A percentile compares a stretch with the other conserved stretches of the same genome.
These are phyloP conservation scores for Nissolia schottii DNA, from an alignment of 306 rosid genomes.

Conservation along the genomic window DNA sequence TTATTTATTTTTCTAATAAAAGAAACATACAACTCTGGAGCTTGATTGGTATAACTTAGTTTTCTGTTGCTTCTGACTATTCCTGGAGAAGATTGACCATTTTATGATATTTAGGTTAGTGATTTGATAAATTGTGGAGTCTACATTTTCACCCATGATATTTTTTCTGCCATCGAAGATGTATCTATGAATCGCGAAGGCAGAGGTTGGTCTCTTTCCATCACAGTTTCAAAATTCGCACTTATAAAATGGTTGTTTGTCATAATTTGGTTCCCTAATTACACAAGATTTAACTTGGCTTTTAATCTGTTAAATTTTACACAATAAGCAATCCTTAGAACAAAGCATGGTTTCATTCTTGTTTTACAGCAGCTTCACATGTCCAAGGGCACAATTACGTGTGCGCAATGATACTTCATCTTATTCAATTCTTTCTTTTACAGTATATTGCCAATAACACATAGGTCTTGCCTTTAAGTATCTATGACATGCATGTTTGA, in stretches of 20 bases:
- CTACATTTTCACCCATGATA: conserved; percentile 68
- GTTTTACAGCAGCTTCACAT: not conserved
- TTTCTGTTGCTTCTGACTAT: conserved; percentile 2
- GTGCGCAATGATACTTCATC: not conserved
- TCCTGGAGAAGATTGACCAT: conserved; percentile 18
- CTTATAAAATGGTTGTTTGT: not conserved
- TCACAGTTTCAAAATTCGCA: not conserved
- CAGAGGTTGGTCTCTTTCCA: conserved; percentile 52
- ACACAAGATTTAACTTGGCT: not conserved
- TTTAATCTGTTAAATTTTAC: not conserved
- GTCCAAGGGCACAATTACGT: not conserved
- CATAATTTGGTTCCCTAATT: conserved; percentile 4
- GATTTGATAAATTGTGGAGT: conserved; percentile 89
- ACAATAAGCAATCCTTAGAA: not conserved
- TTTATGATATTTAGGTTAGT: conserved; percentile 56
- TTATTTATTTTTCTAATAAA: not conserved
- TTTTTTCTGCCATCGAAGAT: conserved; percentile 59
- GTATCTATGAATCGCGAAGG: conserved; percentile 67
- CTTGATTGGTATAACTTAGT: not conserved
- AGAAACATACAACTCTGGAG: not conserved
- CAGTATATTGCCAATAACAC: not conserved
- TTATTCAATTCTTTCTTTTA: not conserved
- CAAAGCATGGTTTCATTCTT: not conserved
- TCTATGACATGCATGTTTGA: not conserved
- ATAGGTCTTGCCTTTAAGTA: not conserved